Conservation (phyloP, 1,284 basidiomycete genomes). For the Pseudozyma thailandica region DNA sequence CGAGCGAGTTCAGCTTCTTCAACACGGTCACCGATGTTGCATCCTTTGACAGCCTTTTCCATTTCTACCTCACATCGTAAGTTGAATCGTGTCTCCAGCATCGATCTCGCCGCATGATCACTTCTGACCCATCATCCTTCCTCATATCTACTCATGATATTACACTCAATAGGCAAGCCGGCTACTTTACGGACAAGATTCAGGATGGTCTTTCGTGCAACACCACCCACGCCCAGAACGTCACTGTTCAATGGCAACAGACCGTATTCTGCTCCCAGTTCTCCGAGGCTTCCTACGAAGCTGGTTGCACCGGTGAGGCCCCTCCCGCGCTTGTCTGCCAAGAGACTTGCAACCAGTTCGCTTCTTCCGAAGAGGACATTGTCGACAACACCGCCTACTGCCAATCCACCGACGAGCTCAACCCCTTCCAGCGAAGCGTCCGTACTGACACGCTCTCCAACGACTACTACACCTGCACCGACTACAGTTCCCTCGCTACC, state of each 20-base stretch:
- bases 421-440: slow-evolving; percentile 47
- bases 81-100: background rate
- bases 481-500: slow-evolving; percentile 69
- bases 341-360: slow-evolving; percentile 58
- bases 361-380: slow-evolving; percentile 49
- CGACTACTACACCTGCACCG: slow-evolving; percentile 68
- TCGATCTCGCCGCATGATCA: background rate
- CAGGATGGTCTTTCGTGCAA: slow-evolving; percentile 55
- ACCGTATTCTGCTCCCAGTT: slow-evolving; percentile 63
- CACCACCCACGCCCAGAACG: slow-evolving; percentile 50
- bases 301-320: slow-evolving; percentile 53
- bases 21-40: slow-evolving; percentile 66
- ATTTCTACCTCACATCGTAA: slow-evolving; percentile 67
- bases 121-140: background rate
- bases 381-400: slow-evolving; percentile 61
- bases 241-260: slow-evolving; percentile 60
- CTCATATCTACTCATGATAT: background rate
- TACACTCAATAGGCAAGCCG: slow-evolving; percentile 37
- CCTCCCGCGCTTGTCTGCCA: slow-evolving; percentile 62
- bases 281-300: slow-evolving; percentile 55
- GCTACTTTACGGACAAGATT: slow-evolving; percentile 62
- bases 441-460: slow-evolving; percentile 65
- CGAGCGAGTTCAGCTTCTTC: slow-evolving; percentile 67
- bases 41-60: slow-evolving; percentile 69
- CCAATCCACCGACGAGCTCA: slow-evolving; percentile 53